Percentiles rank a stretch among this genome's conserved stretches.
phyloP scores from a whole-genome alignment of 768 basidiomycete genomes.

The Coprinopsis cinerea region DNA sequence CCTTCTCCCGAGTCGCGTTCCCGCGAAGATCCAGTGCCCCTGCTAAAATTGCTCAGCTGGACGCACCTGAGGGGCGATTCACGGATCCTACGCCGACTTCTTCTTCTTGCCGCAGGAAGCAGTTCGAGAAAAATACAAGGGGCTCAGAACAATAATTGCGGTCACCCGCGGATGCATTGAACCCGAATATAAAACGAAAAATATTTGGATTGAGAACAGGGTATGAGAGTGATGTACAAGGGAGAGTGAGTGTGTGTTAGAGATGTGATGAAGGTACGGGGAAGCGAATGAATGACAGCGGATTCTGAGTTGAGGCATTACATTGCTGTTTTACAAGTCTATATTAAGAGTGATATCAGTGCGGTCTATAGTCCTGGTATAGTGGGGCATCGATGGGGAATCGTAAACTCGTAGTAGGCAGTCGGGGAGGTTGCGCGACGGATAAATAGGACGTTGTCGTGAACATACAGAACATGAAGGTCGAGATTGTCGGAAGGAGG shows the following conservation, averaged over 20 bases:
- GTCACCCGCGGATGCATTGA: neutral
- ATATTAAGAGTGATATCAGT: slow-evolving; percentile 1
- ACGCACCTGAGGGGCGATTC: no score
- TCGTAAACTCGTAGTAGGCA: slow-evolving; percentile 4
- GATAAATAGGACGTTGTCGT: slow-evolving; percentile 6
- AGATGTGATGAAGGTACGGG: neutral
- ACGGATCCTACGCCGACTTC: no score
- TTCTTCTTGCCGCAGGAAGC: no score
- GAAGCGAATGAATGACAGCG: neutral
- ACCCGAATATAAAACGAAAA: neutral
- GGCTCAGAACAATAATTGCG: no score
- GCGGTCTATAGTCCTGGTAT: neutral
- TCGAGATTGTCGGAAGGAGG: slow-evolving; percentile 16
- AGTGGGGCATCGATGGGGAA: neutral
- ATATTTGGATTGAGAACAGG: neutral
- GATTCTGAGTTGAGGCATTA: neutral
- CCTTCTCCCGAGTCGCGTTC: no score
- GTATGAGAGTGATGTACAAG: neutral
- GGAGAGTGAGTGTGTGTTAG: neutral
- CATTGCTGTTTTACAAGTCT: slow-evolving; percentile 3
- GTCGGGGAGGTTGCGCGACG: slow-evolving; percentile 6
- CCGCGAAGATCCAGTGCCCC: no score
- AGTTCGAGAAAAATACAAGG: no score
- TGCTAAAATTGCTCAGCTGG: no score
- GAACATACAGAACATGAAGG: slow-evolving; percentile 12